Evolutionary conservation across 2,329 filamentous ascomycete species (phyloP), one percentile per base, ranked within the genome.

Genomic region (Epichloe scottii): DNA sequence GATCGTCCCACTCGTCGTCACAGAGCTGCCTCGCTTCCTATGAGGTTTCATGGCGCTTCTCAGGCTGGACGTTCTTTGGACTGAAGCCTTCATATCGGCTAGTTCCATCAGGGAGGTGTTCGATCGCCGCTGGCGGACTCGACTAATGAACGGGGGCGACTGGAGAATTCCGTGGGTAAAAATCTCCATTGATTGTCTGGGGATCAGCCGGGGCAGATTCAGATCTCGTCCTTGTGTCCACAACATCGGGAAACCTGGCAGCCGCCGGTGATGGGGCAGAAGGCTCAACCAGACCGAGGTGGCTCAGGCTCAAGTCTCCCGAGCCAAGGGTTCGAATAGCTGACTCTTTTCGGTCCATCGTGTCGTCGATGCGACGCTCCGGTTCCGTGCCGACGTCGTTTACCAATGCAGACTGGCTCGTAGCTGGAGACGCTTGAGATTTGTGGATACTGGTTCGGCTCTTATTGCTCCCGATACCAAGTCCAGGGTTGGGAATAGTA

Each of bases 271-370:
- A 82, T 46, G 74, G 66, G n/a, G 77, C 66, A 14, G 72, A 71
- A n/a, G 71, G 62, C 47, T 87, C 84, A 11, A 75, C 67, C 51
- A 97, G 87, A 35, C 91, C 91, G 41, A 97, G 74, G 62, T 95
- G 88, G 60, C 87, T 89, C 51, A 97, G 76, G 64, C 88, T 95
- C 46, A 98, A 73, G 62, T 96, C 87, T 5, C 93, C 93, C 60
- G 81, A 82, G 12, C 93, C 93, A 47, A 98, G 74, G 1, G 93
- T 97, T 62, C 91, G 89, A 2, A 96, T 79, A 1, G 93, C 89
- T 12, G 83, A 80, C 58, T 89, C 83, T 60, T 82, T 86, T 54
- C 77, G 76, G 51, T 74, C 74, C 65, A 70, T 73, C 51, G 58
- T 66, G 48, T 60, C 63, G 48, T 58, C 59, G 49, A 59, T 55